Evolutionary conservation across 306 rosid species (phyloP), one percentile per base, ranked within the genome.

Genomic region (Begonia fuchsioides): DNA sequence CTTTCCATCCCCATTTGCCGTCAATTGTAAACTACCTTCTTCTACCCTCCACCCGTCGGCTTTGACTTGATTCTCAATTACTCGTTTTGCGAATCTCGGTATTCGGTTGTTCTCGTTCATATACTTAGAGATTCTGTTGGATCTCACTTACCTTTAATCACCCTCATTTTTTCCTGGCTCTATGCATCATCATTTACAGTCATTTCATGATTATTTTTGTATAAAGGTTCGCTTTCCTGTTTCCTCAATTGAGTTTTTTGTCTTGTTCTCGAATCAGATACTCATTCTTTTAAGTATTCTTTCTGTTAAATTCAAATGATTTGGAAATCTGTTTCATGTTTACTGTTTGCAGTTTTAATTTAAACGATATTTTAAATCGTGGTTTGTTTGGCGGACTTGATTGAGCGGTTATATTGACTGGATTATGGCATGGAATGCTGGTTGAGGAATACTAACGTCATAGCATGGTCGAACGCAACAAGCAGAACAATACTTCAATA

Each of bases 381-480:
- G 49, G 13, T 38, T 38, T 3, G 40, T 49, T 47, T 32, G 63
- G 12, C 52, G 18, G 48, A 49, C 54, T 50, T 32, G 56, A 47
- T 43, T 44, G 49, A 61, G 53, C 62, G 52, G 71, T 52, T 41
- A 64, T 72, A 58, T 5, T 52, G 40, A 41, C 61, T 73, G 78
- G 78, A 52, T 52, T 54, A 58, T 50, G 57, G 54, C 55, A 46
- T 59, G 54, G 57, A 51, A 12, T 53, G 38, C 56, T 56, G 69
- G 45, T 41, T n/a, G 12, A 10, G 12, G 45, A 26, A 26, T 44
- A 56, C 17, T 64, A 69, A 60, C 43, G 14, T 41, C 10, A 15
- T 19, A 39, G 32, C 54, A 70, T 75, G 76, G 76, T 61, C 15
- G 49, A 55, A 32, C 9, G 10, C 68, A 49, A 39, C 26, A 16